Base-by-base conservation (phyloP, 345 rosid species). In the Camelina hispida region DNA sequence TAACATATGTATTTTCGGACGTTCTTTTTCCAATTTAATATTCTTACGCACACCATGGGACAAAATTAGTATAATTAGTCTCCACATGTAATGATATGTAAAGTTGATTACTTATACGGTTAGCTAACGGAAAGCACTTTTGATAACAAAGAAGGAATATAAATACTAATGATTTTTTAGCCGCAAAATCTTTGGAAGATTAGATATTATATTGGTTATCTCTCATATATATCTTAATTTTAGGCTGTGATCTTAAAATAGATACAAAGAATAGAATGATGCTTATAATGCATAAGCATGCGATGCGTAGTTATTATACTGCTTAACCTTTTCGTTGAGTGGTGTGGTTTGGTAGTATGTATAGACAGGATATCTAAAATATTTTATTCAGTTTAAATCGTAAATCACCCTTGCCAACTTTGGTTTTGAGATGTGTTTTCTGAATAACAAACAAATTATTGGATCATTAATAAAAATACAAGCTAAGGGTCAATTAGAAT, bases 91-190 rank as follows among this genome's bases (percentile, higher is more conserved):
- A 51, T 61, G 70, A 69, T 63, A 62, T 63, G 53, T 35, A 69
- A 69, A 62, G 56, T 50, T 70, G 7, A 56, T 70, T 54, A 54
- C 51, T 16, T 55, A 70, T 63, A 76, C 80, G 22, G 71, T 69
- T 69, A 69, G 70, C 75, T 46, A 70, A 76, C 75, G 52, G 44
- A 76, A 76, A 76, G 42, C 71, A 69, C 75, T 63, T 62, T 76
- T n/a, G 13, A 22, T 62, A 11, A n/a, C 38, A 63, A 47, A 76
- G 34, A 14, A 22, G 34, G 12, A 53, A 55, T 62, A 76, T 61
- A 4, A 9, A 51, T 30, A 35, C 3, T 30, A 61, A 23, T 60
- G 48, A 10, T 62, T 68, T 62, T 75, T 11, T 42, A 61, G 69
- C 69, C 63, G 58, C 69, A 68, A 76, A 46, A 25, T 66, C 34